Evolutionary conservation across 345 rosid genomes (phyloP).

Genomic region (Murraya paniculata): DNA sequence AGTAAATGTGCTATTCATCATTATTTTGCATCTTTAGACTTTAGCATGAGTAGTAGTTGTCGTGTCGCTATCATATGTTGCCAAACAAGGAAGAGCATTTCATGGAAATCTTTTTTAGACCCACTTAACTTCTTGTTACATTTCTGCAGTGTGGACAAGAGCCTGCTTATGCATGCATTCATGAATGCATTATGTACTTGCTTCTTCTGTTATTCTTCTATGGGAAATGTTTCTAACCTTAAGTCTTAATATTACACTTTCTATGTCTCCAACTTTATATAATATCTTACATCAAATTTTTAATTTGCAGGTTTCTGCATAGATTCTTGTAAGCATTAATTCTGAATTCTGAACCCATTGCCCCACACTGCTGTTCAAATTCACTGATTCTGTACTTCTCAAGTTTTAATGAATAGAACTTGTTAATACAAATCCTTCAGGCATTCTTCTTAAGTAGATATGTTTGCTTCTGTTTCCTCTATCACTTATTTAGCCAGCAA

Average conservation of each 20-base stretch:
- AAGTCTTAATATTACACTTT: not conserved
- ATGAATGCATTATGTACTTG: conserved; percentile 19
- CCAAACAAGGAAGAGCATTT: conserved; percentile 25
- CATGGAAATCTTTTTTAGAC: conserved; percentile 23
- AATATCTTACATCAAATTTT: not conserved
- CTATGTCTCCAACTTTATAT: not conserved
- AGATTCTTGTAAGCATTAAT: conserved; percentile 1
- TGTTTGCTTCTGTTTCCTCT: not conserved
- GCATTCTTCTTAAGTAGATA: not conserved
- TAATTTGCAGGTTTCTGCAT: conserved; percentile 3
- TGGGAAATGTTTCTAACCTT: conserved; percentile 12
- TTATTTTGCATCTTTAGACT: conserved; percentile 42
- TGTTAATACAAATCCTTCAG: not conserved
- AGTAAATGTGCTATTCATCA: conserved; percentile 33
- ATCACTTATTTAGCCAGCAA: not conserved
- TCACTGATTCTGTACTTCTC: not conserved
- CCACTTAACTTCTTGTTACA: conserved; percentile 19
- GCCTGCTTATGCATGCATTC: conserved; percentile 23
- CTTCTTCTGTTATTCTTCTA: conserved; percentile 15
- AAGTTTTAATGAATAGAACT: conserved; percentile 1
- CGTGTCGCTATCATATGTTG: conserved; percentile 39
- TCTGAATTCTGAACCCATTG: conserved; percentile 3
- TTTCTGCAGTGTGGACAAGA: conserved; percentile 21
- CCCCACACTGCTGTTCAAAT: conserved; percentile 2
- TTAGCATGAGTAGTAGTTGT: conserved; percentile 41